These are phyloP conservation scores for Phaeotremella fagi DNA, from an alignment of 768 basidiomycete genomes.

Conservation along the genomic window DNA sequence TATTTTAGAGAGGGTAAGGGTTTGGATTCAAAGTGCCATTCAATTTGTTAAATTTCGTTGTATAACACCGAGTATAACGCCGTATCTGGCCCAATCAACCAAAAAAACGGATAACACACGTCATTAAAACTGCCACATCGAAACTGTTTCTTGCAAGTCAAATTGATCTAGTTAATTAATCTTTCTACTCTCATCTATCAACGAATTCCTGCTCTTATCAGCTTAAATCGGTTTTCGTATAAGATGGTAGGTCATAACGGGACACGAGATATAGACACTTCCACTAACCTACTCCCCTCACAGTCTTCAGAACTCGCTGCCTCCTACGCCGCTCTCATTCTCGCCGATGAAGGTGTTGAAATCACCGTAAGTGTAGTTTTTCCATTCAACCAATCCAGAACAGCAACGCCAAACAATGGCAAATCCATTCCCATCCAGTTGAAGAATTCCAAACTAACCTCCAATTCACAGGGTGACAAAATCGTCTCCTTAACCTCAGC, in stretches of 20 bases:
- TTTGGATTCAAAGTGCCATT: too few species aligned
- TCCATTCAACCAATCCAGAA: neutral
- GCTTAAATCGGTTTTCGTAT: constrained; percentile 38
- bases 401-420: too few species aligned
- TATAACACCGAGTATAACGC: constrained; percentile 16
- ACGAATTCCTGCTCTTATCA: constrained; percentile 19
- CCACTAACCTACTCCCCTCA: too few species aligned
- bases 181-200: constrained; percentile 10
- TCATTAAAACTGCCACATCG: constrained; percentile 23
- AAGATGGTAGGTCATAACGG: constrained; percentile 28
- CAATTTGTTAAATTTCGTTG: constrained; percentile 13
- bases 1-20: neutral
- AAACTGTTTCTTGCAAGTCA: neutral
- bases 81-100: constrained; percentile 5
- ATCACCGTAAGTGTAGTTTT: constrained; percentile 70
- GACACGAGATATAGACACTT: too few species aligned
- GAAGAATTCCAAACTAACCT: constrained; percentile 3
- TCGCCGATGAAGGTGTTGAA: constrained; percentile 94
- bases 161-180: neutral
- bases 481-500: constrained; percentile 77
- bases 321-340: constrained; percentile 95
- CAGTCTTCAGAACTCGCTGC: constrained; percentile 72
- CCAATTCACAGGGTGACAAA: constrained; percentile 75
- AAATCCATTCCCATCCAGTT: too few species aligned
- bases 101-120: constrained; percentile 4